Evolutionary conservation across 305 asterid genomes (phyloP).

Genomic region (Solanum hybrid): DNA sequence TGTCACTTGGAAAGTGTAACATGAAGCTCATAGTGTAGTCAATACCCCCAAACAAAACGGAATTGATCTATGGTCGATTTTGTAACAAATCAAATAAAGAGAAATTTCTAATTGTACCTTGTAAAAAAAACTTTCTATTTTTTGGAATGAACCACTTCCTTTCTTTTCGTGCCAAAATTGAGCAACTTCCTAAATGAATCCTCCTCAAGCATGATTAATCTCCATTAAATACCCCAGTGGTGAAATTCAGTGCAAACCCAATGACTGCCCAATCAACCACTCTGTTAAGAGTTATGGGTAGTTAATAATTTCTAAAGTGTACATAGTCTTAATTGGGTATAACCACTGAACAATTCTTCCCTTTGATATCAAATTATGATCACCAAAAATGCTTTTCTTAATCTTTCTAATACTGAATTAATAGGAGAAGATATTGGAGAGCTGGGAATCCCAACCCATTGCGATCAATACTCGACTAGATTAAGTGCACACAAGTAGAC

Average conservation of each 20-base stretch:
- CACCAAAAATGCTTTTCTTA: neutral
- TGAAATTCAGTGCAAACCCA: neutral
- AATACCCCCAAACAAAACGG: neutral
- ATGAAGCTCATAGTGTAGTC: neutral
- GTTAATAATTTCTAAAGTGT: neutral
- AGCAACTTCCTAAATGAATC: neutral
- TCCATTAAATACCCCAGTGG: neutral
- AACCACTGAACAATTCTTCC: neutral
- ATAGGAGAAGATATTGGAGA: neutral
- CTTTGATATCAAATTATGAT: neutral
- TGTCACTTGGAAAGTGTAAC: neutral
- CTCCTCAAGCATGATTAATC: neutral
- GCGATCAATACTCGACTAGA: neutral
- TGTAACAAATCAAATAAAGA: neutral
- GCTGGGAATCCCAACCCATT: neutral
- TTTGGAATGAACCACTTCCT: neutral
- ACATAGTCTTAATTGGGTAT: neutral
- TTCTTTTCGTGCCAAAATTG: neutral
- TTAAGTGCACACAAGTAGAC: neutral
- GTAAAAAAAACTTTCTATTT: neutral
- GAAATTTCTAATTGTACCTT: neutral
- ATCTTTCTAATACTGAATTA: neutral
- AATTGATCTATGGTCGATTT: neutral
- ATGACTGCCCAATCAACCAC: neutral
- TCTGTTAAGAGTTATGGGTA: neutral